A percentile compares a stretch with the other conserved stretches of the same genome.
Conservation (phyloP, 1,139 yeast genomes). For the Hansenula sp. region DNA sequence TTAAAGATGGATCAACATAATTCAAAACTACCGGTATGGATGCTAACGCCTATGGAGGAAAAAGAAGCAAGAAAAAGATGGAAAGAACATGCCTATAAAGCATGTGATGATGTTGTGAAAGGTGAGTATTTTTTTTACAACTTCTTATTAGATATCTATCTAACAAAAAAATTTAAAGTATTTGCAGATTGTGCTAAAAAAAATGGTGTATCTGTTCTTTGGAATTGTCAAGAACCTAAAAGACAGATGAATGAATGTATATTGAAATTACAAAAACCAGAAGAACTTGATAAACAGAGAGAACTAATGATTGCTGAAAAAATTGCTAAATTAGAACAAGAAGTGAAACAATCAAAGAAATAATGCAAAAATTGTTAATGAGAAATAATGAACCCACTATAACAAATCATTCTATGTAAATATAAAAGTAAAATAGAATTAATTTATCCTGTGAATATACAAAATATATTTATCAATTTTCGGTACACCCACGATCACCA, state of each 20-base stretch:
- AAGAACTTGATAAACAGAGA: constrained; percentile 68
- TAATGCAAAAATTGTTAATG: not conserved
- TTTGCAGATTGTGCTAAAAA: constrained; percentile 51
- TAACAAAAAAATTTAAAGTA: constrained; percentile 22
- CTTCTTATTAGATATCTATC: not conserved
- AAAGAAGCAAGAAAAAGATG: constrained; percentile 73
- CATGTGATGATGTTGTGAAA: constrained; percentile 65
- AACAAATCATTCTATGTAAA: too few species aligned
- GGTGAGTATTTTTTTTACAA: constrained; percentile 27
- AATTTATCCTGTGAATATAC: too few species aligned
- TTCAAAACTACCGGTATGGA: constrained; percentile 66
- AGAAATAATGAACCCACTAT: not conserved
- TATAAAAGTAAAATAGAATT: too few species aligned
- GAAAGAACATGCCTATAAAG: constrained; percentile 67
- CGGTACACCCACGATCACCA: too few species aligned
- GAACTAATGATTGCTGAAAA: constrained; percentile 59
- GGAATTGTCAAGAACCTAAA: constrained; percentile 51
- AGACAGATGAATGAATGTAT: constrained; percentile 72
- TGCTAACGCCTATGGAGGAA: constrained; percentile 82
- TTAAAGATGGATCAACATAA: constrained; percentile 20
- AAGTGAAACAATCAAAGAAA: constrained; percentile 7
- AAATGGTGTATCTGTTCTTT: constrained; percentile 51
- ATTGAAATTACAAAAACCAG: constrained; percentile 57
- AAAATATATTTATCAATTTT: too few species aligned
- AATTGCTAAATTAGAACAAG: constrained; percentile 30